phyloP scores from a whole-genome alignment of 805 yeast species.

The Lachancea dasiensis region DNA sequence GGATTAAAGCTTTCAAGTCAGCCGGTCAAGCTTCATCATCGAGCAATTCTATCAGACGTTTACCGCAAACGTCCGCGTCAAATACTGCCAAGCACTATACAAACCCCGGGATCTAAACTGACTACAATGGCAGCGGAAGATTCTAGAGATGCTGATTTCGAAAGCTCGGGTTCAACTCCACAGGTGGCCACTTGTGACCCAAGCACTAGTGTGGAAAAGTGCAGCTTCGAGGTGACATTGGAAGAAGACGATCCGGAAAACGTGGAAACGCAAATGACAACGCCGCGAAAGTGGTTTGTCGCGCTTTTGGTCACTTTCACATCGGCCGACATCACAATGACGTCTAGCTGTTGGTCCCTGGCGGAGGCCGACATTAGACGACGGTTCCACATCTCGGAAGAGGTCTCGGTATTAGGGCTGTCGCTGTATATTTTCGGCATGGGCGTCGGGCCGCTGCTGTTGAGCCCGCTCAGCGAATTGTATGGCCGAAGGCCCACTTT shows the following conservation, averaged over 20 bases:
- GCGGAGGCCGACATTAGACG: conserved; percentile 46
- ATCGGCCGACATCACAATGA: conserved; percentile 58
- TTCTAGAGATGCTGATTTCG: no score
- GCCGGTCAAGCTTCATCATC: no score
- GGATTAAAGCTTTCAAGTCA: no score
- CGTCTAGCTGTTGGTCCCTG: conserved; percentile 64
- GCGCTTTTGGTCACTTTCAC: conserved; percentile 48
- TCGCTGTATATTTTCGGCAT: conserved; percentile 65
- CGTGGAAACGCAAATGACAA: conserved; percentile 34
- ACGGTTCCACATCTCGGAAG: conserved; percentile 47
- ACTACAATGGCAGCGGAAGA: no score
- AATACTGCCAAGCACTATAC: no score
- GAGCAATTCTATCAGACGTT: no score
- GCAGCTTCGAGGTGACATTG: conserved; percentile 29
- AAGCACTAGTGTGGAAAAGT: no score
- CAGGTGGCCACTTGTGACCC: no score
- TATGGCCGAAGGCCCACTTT: conserved; percentile 57
- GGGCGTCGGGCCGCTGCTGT: conserved; percentile 59
- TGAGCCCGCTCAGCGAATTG: conserved; percentile 65
- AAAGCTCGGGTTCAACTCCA: background rate
- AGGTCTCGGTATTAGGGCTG: conserved; percentile 50
- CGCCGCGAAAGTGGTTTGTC: conserved; percentile 49
- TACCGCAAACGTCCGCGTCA: no score
- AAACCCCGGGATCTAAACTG: no score
- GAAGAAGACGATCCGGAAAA: conserved; percentile 30